Base-by-base conservation (phyloP, 768 basidiomycete genomes). In the Amanita rubescens region DNA sequence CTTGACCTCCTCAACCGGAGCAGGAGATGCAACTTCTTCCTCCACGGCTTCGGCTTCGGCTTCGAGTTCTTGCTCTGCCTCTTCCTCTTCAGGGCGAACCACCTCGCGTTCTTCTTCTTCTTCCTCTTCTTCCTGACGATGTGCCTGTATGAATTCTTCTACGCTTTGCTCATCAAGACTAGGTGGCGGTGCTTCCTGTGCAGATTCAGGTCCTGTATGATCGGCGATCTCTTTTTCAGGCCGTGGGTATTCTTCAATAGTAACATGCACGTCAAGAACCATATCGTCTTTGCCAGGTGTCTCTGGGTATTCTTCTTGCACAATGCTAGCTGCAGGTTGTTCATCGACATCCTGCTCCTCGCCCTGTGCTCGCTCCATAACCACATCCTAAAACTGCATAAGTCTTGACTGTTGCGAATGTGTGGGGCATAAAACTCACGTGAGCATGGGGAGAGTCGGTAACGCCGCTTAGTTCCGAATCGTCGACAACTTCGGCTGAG, bases 391-490 rank as follows among this genome's bases (percentile, higher is more conserved):
- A 22, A 39, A 30, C 10, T 12, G 19, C 34, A 35, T 35, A 22
- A 49, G 32, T 14, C 27, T 20, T 7, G 10, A 17, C 19, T 49
- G 48, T 22, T 37, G n/a, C 4, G 12, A 4, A 17, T 34, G 15
- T 8, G 7, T 37, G 30, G 9, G 15, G 37, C 35, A 4, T 30
- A 30, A 30, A 8, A 49, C 49, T 2, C 49, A 32, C 25, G 22
- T 41, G 7, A 17, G 64, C 61, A 25, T 62, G 55, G 22, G 61
- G 62, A 49, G 63, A 60, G 22, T 65, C 68, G 7, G 68, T 69
- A 12, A 68, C 61, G 22, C 67, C 68, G 51, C 63, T 71, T n/a
- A 69, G 58, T 34, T 71, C 70, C 22, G 71, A 71, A 14, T 63
- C 68, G 41, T 58, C 62, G 30, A 66, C 63, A 17, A 60, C 56